Conservation (phyloP, 2,329 filamentous ascomycete species). For the Metarhizium sp. region DNA sequence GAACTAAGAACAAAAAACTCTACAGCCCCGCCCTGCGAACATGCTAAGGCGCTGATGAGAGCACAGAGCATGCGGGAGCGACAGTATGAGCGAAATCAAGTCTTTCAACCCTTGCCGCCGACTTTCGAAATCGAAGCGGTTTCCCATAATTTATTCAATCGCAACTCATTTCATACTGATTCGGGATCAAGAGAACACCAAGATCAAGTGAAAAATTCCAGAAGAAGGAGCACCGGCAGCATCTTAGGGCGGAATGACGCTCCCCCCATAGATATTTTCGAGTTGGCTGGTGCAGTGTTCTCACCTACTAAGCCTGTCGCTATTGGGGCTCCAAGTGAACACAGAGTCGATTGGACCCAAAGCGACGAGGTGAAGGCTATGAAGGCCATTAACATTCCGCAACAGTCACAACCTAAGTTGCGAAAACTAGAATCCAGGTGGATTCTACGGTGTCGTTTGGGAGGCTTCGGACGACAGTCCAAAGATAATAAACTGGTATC, state of each 20-base stretch:
- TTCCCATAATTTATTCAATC: conserved; percentile 8
- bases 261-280: conserved; percentile 3
- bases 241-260: conserved; percentile 14
- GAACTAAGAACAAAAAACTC: conserved; percentile 14
- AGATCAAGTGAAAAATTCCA: conserved; percentile 9
- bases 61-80: conserved; percentile 29
- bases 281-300: conserved; percentile 1
- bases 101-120: conserved; percentile 27
- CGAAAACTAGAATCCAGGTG: conserved; percentile 39
- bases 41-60: conserved; percentile 25
- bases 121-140: conserved; percentile 23
- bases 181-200: conserved; percentile 9
- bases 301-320: conserved; percentile 1
- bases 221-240: conserved; percentile 30
- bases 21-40: conserved; percentile 22
- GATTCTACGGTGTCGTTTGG: conserved; percentile 34
- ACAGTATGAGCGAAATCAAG: conserved; percentile 32
- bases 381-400: neutral
- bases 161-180: conserved; percentile 23
- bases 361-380: conserved; percentile 33
- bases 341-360: conserved; percentile 50
- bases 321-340: conserved; percentile 18
- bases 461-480: conserved; percentile 20
- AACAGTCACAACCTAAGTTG: conserved; percentile 19
- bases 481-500: conserved; percentile 15